Conservation (phyloP, 2,329 filamentous ascomycete species). For the Acephala macrosclerotiorum region DNA sequence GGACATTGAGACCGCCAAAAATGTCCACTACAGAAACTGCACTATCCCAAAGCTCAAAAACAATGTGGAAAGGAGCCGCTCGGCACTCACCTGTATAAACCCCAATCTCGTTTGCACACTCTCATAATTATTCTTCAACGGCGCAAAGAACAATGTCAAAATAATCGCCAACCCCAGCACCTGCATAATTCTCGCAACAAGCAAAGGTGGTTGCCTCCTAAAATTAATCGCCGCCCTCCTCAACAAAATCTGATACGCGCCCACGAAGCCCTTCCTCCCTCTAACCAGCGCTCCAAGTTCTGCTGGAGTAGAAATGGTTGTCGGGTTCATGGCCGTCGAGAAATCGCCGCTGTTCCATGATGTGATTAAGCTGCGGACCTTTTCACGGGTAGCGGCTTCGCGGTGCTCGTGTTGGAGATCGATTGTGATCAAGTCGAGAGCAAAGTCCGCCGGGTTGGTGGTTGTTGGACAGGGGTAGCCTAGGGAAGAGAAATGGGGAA, state of each 20-base stretch:
- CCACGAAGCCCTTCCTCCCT: conserved; percentile 65
- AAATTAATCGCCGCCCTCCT: conserved; percentile 74
- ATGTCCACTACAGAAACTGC: not conserved
- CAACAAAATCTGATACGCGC: conserved; percentile 72
- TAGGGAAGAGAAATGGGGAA: conserved; percentile 65
- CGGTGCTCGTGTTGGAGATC: conserved; percentile 71
- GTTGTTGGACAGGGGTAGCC: conserved; percentile 72
- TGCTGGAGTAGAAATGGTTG: conserved; percentile 64
- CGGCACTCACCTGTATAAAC: conserved; percentile 55
- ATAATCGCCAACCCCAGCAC: conserved; percentile 69
- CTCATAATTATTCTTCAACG: conserved; percentile 72
- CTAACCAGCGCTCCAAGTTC: conserved; percentile 74
- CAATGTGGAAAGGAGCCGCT: no score
- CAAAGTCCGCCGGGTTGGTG: conserved; percentile 81
- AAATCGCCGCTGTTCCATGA: conserved; percentile 56
- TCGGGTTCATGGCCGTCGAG: conserved; percentile 30
- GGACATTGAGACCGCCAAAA: no score
- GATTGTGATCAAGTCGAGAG: conserved; percentile 78
- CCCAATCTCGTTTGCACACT: conserved; percentile 77
- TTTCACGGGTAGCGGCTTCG: conserved; percentile 68
- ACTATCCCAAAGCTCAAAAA: no score
- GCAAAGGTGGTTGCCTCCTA: conserved; percentile 67
- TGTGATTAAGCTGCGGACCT: conserved; percentile 67
- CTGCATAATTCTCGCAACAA: conserved; percentile 72
- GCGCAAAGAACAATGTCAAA: conserved; percentile 74